Evolutionary conservation across 1,139 yeast genomes (phyloP).

Genomic region (Groenewaldozyma auringiensis): DNA sequence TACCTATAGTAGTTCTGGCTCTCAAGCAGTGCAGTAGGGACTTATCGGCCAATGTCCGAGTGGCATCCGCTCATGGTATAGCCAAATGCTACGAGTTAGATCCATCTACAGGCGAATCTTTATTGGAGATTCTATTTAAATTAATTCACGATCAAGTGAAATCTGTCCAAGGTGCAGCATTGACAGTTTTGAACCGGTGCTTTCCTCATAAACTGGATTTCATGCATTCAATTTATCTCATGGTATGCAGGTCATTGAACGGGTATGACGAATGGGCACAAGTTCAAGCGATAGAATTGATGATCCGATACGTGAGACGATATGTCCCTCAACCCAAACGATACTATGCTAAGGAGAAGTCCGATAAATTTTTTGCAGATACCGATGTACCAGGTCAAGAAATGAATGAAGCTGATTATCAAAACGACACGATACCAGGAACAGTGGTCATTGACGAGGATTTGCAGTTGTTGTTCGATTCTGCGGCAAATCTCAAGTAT

Average conservation of each 20-base stretch:
- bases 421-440: slow-evolving; percentile 10
- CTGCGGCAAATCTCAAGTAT: slow-evolving; percentile 40
- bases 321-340: slow-evolving; percentile 48
- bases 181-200: slow-evolving; percentile 49
- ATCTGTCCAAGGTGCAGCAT: slow-evolving; percentile 62
- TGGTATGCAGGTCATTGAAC: slow-evolving; percentile 47
- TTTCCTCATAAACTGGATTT: slow-evolving; percentile 54
- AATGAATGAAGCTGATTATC: slow-evolving; percentile 14
- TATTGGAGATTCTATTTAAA: slow-evolving; percentile 43
- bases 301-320: slow-evolving; percentile 57
- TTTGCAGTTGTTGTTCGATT: slow-evolving; percentile 43
- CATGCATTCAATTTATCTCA: slow-evolving; percentile 64
- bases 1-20: slow-evolving; percentile 70
- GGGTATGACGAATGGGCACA: slow-evolving; percentile 72
- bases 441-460: slow-evolving; percentile 44
- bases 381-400: slow-evolving; percentile 16
- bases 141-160: slow-evolving; percentile 59
- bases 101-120: slow-evolving; percentile 37
- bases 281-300: slow-evolving; percentile 47
- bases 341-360: neutral
- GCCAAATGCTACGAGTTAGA: slow-evolving; percentile 51
- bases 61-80: slow-evolving; percentile 72
- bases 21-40: slow-evolving; percentile 64
- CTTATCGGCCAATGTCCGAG: slow-evolving; percentile 68
- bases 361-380: slow-evolving; percentile 6